Conservation (phyloP, 371 early-diverging fungal species). For the Mortierella sp. region DNA sequence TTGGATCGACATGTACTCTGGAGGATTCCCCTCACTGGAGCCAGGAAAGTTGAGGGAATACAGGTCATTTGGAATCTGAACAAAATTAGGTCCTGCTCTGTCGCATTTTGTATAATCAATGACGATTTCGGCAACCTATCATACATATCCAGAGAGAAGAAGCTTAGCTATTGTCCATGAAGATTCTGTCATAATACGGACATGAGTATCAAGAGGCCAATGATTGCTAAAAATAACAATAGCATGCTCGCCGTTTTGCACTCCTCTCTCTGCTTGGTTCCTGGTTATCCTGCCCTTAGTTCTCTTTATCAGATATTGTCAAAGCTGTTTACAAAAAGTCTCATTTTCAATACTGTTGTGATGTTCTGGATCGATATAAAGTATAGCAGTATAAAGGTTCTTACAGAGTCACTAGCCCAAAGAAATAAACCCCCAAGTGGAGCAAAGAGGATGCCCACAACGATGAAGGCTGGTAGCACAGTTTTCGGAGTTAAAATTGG, state of each 20-base stretch:
- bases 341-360: background rate
- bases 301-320: background rate
- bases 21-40: constrained; percentile 28
- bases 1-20: constrained; percentile 38
- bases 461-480: constrained; percentile 92
- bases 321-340: background rate
- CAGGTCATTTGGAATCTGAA: constrained; percentile 30
- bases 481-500: constrained; percentile 96
- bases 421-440: constrained; percentile 90
- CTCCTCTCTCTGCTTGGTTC: no score
- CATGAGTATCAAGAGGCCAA: background rate
- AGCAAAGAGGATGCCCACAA: constrained; percentile 92
- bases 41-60: constrained; percentile 59
- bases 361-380: background rate
- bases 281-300: background rate
- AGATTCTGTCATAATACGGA: no score
- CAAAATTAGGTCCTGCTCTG: constrained; percentile 37
- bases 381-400: background rate
- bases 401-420: constrained; percentile 79
- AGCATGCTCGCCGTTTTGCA: no score
- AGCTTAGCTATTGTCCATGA: background rate
- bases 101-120: constrained; percentile 94
- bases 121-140: constrained; percentile 79
- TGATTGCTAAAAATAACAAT: no score
- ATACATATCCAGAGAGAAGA: background rate